Percentiles rank a stretch among this genome's conserved stretches.
These are phyloP conservation scores for Nakazawaea populi DNA, from an alignment of 805 yeast genomes.

Conservation along the genomic window DNA sequence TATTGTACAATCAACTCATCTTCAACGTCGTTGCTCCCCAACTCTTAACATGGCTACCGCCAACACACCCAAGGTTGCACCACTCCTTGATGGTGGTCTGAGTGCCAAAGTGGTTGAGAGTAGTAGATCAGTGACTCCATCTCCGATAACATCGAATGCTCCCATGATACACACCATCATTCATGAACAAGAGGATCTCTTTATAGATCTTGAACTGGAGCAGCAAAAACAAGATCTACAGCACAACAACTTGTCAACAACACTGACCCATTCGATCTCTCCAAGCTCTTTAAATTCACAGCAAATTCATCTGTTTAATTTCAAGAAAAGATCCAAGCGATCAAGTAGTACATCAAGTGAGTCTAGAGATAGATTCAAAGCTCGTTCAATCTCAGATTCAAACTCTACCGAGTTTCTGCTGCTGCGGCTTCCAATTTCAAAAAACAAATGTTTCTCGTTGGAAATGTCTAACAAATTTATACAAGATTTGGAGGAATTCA, in stretches of 20 bases:
- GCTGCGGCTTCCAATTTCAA: too few species aligned
- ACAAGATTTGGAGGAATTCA: background rate
- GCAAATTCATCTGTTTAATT: background rate
- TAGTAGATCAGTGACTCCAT: constrained; percentile 1
- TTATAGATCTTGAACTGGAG: background rate
- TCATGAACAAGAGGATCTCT: constrained; percentile 7
- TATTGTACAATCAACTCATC: too few species aligned
- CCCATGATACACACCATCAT: background rate
- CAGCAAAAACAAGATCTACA: background rate
- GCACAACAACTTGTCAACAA: background rate
- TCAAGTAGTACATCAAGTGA: constrained; percentile 9
- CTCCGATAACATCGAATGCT: constrained; percentile 4
- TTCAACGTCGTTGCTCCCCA: too few species aligned
- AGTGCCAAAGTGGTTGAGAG: background rate
- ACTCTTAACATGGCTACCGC: background rate
- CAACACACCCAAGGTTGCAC: background rate
- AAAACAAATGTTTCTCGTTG: background rate
- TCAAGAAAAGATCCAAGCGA: constrained; percentile 8
- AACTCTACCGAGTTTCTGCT: background rate
- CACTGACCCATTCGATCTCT: background rate
- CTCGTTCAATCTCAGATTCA: constrained; percentile 6
- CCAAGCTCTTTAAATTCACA: background rate
- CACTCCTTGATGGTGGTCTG: background rate
- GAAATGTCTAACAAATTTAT: background rate
- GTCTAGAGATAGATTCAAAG: constrained; percentile 8